Base-by-base conservation (phyloP, 1,139 yeast species). In the Sugiyamaella novakii region DNA sequence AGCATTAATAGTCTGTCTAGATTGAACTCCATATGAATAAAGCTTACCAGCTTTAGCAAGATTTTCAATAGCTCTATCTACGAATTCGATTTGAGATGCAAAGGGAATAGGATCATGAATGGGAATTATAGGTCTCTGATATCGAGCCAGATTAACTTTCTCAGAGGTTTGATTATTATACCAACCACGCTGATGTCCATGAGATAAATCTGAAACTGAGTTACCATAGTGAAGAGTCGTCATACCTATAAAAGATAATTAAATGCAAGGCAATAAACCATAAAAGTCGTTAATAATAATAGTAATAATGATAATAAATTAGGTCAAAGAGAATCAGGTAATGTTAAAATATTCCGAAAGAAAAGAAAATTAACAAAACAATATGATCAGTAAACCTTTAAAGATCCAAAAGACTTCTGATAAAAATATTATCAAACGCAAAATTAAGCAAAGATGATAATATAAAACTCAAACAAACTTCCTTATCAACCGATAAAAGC, bases 1-100 rank as follows among this genome's bases (percentile, higher is more conserved):
- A 8, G 6, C n/a, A 22, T 22, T 22, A n/a, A n/a, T n/a, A n/a
- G n/a, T n/a, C n/a, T 17, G 24, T 31, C 18, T 39, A 15, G 33
- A 17, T 12, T 36, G 40, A 15, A 10, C 25, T 14, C 46, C 46
- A 39, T 50, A 47, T 1, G 42, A 31, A 31, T 47, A 46, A 5
- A 47, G 40, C 35, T 47, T 50, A 3, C 52, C 50, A 31, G 46
- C 34, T 34, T 43, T 51, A 19, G 53, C 52, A 21, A 53, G 46
- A 34, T 44, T 35, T 7, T 49, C 50, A 21, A 49, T 43, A 21
- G 56, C 53, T 34, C 47, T 37, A 37, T 53, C 54, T 19, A 53
- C 47, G 36, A 49, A 24, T 27, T 50, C 51, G 25, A 50, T 15
- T 40, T 50, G 53, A 29, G 53, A 31, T 38, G 48, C 44, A 50